Evolutionary conservation across 352 stramenopile genomes (phyloP).

Genomic region (Phytophthora podocarpi): DNA sequence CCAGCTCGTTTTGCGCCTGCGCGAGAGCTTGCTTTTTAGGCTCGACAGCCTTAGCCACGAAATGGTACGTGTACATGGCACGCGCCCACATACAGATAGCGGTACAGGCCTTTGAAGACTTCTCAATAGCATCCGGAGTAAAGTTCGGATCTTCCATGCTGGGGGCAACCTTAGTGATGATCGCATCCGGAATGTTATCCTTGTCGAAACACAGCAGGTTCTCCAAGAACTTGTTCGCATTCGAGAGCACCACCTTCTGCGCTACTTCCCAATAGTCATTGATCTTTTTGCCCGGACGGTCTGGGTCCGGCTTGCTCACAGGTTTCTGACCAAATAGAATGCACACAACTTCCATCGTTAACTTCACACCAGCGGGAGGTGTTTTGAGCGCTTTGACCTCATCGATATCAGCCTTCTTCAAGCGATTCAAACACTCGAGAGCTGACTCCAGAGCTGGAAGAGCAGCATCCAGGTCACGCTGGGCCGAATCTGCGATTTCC

Average conservation of each 20-base stretch:
- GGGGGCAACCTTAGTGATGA: slow-evolving; percentile 79
- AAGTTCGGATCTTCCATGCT: slow-evolving; percentile 93
- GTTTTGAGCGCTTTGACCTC: slow-evolving; percentile 93
- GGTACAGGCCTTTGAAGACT: slow-evolving; percentile 91
- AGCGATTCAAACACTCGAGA: slow-evolving; percentile 87
- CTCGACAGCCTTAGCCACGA: slow-evolving; percentile 90
- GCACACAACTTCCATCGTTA: slow-evolving; percentile 94
- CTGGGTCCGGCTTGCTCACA: slow-evolving; percentile 85
- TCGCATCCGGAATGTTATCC: slow-evolving; percentile 92
- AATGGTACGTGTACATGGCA: slow-evolving; percentile 94
- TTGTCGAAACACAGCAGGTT: slow-evolving; percentile 92
- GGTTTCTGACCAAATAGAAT: slow-evolving; percentile 93
- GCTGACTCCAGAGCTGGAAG: slow-evolving; percentile 87
- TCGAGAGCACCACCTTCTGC: slow-evolving; percentile 91
- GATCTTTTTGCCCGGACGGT: slow-evolving; percentile 91
- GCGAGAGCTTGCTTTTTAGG: slow-evolving; percentile 91
- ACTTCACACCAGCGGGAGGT: slow-evolving; percentile 88
- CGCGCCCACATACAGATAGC: slow-evolving; percentile 94
- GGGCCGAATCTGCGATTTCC: slow-evolving; percentile 90
- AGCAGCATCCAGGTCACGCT: slow-evolving; percentile 88
- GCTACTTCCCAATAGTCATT: slow-evolving; percentile 92
- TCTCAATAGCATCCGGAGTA: slow-evolving; percentile 91
- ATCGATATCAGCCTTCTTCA: slow-evolving; percentile 93
- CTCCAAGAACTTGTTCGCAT: slow-evolving; percentile 93
- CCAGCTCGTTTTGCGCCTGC: slow-evolving; percentile 83